phyloP scores from a whole-genome alignment of 805 yeast species.

The Wickerhamiella shivajii region DNA sequence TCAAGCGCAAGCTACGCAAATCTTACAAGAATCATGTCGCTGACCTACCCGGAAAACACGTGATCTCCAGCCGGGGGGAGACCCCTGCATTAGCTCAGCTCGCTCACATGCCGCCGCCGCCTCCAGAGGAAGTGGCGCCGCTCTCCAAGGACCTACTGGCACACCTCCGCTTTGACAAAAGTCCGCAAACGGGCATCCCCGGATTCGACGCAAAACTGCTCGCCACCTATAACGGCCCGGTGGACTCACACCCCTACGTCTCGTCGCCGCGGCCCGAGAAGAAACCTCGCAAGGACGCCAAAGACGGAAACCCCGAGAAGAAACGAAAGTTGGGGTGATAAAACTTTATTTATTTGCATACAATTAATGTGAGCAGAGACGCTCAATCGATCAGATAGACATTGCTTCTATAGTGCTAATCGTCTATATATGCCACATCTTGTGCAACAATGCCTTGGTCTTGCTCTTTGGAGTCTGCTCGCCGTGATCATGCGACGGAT shows the following conservation, averaged over 20 bases:
- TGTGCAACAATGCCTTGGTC: neutral
- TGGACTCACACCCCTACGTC: neutral
- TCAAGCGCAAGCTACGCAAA: slow-evolving; percentile 84
- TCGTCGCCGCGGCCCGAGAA: slow-evolving; percentile 7
- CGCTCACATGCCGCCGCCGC: slow-evolving; percentile 17
- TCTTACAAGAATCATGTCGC: slow-evolving; percentile 86
- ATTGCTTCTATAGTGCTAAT: no score
- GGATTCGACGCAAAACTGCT: slow-evolving; percentile 58
- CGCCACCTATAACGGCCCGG: slow-evolving; percentile 30
- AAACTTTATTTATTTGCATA: neutral
- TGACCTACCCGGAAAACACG: slow-evolving; percentile 56
- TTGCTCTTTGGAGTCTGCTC: no score
- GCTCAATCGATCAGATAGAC: neutral
- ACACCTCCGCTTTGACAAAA: slow-evolving; percentile 46
- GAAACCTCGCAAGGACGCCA: slow-evolving; percentile 7
- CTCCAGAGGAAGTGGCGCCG: slow-evolving; percentile 25
- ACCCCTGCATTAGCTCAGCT: slow-evolving; percentile 17
- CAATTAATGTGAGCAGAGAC: neutral
- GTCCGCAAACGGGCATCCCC: slow-evolving; percentile 56
- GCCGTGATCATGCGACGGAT: no score
- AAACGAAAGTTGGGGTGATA: slow-evolving; percentile 6
- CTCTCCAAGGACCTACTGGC: slow-evolving; percentile 36
- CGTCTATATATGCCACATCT: no score
- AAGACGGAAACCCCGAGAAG: slow-evolving; percentile 8
- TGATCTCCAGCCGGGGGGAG: slow-evolving; percentile 25